Base-by-base conservation (phyloP, 306 rosid species). In the Parietaria judaica region DNA sequence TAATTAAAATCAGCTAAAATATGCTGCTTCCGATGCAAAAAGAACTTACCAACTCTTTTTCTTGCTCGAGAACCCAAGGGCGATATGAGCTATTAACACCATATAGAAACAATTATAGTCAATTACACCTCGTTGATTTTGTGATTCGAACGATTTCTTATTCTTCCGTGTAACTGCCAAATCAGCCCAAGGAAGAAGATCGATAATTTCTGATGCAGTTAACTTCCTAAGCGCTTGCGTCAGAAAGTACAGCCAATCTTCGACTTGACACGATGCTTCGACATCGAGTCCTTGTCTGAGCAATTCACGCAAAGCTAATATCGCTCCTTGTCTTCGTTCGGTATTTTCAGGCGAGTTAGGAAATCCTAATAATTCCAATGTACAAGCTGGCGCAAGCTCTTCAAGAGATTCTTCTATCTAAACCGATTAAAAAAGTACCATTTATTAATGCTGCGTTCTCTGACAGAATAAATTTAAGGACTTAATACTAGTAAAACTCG, bases 341-440 rank as follows among this genome's bases (percentile, higher is more conserved):
- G 80, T 78, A 78, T 84, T 81, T 75, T 76, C 88, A 66, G 85
- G 84, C 61, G 72, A 66, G 59, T 72, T 84, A 61, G 94, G 75
- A 82, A 94, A 70, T 75, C 83, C 85, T 74, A 94, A 65, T 70
- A 88, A 68, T 76, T 94, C 99, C 79, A 94, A 75, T 37, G 95
- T 86, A 80, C 99, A 94, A 62, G 97, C 90, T 56, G 97, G 97
- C 44, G 99, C 97, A 61, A 94, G 97, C 73, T 86, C 99, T 81
- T 94, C 99, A 72, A 94, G 87, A 71, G 97, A 94, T 80, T 86
- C 94, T 86, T 94, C 99, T 63, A 94, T 86, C 97, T 94, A 67
- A 61, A 77, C 72, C 73, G 36, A 74, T 45, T n/a, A n/a, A n/a
- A n/a, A n/a, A n/a, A n/a, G n/a, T n/a, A n/a, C n/a, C n/a, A n/a